Base-by-base conservation (phyloP, 179 eudicot genomes). In the Camellia oleifera region DNA sequence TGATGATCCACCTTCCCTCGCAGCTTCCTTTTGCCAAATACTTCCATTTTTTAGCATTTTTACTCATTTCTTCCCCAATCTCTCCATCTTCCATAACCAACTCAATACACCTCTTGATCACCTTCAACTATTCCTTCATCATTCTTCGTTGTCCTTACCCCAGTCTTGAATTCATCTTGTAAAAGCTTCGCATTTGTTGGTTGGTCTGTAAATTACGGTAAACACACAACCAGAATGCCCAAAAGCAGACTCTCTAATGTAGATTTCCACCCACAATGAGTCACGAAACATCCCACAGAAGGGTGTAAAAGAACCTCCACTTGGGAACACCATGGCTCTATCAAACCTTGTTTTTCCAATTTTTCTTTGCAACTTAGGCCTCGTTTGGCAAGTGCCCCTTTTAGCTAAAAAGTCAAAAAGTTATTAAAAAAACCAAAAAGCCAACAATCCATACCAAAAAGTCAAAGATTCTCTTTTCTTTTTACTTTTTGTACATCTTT, bases 231-330 rank as follows among this genome's bases (percentile, higher is more conserved):
- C 7, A 87, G 88, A 5, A 86, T 84, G 12, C 88, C 90, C 32
- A 76, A 80, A 12, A 66, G 70, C 52, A 88, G 7, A 46, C 84
- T 77, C 76, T 86, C 88, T 46, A 81, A 12, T 6, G 87, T 42
- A 40, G 88, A 86, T 14, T 88, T 86, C 90, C 88, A 86, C 6
- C 90, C 90, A 50, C 90, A 85, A 40, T 86, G 88, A 11, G 65
- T 82, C 77, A 88, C 79, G 69, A 88, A 88, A 69, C 90, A 88
- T 26, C 90, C 90, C 50, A 88, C 18, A 1, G 88, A 78, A 0
- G 74, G 75, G 80, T 88, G 88, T 20, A 78, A 65, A 20, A 88
- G 76, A 52, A 86, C 90, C 78, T 86, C 83, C 18, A 88, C 72
- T 60, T 88, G 88, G 5, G 83, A 74, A 67, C 90, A 88, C 90